Evolutionary conservation across 495 filamentous ascomycete genomes (phyloP), one percentile per base, ranked within the genome.

Genomic region (Astrothelium subdiscretum): DNA sequence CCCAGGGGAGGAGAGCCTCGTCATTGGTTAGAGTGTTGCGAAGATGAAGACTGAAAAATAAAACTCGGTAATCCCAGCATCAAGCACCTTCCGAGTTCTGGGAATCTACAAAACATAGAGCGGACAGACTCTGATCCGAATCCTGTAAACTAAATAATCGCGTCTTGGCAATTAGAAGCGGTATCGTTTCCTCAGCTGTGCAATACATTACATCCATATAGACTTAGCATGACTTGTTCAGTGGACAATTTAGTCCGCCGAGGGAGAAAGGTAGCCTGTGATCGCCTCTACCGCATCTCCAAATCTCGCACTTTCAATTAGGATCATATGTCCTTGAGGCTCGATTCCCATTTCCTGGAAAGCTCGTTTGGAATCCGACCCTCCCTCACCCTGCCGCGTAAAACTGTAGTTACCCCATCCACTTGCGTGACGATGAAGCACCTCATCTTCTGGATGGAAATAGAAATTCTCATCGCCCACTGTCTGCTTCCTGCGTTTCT

Each of bases 381-480:
- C 83, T 52, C 92, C 87, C 35, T 85, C 87, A 51, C 78, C 76
- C 70, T 91, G 82, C 72, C 88, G 92, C 15, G 83, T 84, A 70
- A 90, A 97, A 26, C 86, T 83, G 69, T 86, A 90, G 32, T 79
- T 79, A 12, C 84, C 87, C 44, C 76, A 75, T 60, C 80, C 87
- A 32, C 82, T 60, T 13, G 88, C 87, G 74, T 90, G 79, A 63
- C 82, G 81, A 68, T 92, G 83, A 64, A 97, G 72, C 60, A 92
- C 82, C 78, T 99, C 94, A 70, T 99, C 95, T 74, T 99, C 95
- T 2, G 94, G 90, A 72, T 99, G 95, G 78, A 97, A 99, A 74
- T 90, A 95, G 76, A 91, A 92, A 3, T 42, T 79, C 62, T 77
- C 77, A 66, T 60, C 66, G 52, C 69, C 63, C 65, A 73, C 77